These are phyloP conservation scores for Pseudonectria buxi DNA, from an alignment of 2,329 filamentous ascomycete species.

Conservation along the genomic window DNA sequence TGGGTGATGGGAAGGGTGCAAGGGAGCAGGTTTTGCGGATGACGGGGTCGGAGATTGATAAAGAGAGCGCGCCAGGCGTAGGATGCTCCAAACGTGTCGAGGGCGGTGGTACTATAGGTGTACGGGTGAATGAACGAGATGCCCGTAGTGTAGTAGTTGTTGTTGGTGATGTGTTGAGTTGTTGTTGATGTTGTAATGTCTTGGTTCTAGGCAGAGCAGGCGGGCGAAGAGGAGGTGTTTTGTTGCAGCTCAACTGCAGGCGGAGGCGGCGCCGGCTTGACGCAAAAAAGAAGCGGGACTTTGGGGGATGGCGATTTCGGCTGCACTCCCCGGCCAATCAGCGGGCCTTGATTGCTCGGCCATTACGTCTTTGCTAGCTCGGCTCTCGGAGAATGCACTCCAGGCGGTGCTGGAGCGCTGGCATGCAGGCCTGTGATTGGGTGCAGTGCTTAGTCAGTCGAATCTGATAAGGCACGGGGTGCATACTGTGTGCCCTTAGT, in stretches of 20 bases:
- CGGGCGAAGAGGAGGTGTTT: too few species aligned
- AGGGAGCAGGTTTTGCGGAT: neutral
- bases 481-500: too few species aligned
- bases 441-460: too few species aligned
- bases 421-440: too few species aligned
- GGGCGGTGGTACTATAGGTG: too few species aligned
- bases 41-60: slow-evolving; percentile 1
- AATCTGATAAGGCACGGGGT: too few species aligned
- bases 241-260: too few species aligned
- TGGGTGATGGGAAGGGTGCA: slow-evolving; percentile 1
- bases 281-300: slow-evolving; percentile 25
- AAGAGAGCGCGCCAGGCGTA: neutral
- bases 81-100: too few species aligned
- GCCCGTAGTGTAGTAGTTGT: too few species aligned
- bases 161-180: slow-evolving; percentile 2
- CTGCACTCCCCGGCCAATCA: slow-evolving; percentile 11
- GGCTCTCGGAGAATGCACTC: slow-evolving; percentile 5
- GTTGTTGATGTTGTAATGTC: slow-evolving; percentile 9
- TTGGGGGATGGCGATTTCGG: slow-evolving; percentile 25
- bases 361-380: slow-evolving; percentile 25
- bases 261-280: slow-evolving; percentile 15
- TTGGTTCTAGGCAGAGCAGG: too few species aligned
- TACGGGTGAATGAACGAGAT: too few species aligned
- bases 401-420: too few species aligned
- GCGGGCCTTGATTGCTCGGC: slow-evolving; percentile 23